Evolutionary conservation across 495 filamentous ascomycete species (phyloP).

Genomic region (Cryomyces minteri): DNA sequence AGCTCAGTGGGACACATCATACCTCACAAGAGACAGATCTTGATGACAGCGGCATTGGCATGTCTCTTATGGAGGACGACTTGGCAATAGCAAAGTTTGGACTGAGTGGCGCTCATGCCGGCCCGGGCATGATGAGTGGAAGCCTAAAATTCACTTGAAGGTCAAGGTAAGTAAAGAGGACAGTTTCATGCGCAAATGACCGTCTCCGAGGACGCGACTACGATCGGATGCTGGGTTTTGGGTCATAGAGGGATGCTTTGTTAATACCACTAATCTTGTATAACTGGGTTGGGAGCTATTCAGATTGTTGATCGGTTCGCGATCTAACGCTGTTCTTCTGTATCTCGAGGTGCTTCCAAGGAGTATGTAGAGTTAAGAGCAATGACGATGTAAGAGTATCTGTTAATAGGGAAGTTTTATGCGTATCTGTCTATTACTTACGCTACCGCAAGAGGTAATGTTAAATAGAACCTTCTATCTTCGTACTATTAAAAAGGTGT

Average conservation of each 20-base stretch:
- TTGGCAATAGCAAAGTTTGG: constrained; percentile 30
- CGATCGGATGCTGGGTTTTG: neutral
- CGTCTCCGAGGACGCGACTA: neutral
- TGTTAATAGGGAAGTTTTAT: too few species aligned
- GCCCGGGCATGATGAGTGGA: neutral
- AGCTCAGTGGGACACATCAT: too few species aligned
- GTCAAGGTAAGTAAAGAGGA: neutral
- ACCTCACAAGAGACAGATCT: constrained; percentile 17
- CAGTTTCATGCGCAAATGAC: neutral
- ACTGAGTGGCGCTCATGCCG: neutral
- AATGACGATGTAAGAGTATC: too few species aligned
- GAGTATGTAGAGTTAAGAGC: too few species aligned
- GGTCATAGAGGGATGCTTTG: neutral
- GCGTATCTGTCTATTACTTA: too few species aligned
- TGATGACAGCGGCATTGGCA: constrained; percentile 57
- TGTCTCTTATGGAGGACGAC: constrained; percentile 41
- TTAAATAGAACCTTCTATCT: too few species aligned
- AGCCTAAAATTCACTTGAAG: neutral
- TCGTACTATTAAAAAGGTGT: too few species aligned
- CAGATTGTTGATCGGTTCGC: too few species aligned
- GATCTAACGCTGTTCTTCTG: too few species aligned
- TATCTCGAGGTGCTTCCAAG: too few species aligned
- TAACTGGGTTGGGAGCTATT: neutral
- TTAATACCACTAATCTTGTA: neutral
- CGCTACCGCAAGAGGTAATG: too few species aligned